Evolutionary conservation across 2,329 filamentous ascomycete genomes (phyloP).

Genomic region (Neonectria hederae): DNA sequence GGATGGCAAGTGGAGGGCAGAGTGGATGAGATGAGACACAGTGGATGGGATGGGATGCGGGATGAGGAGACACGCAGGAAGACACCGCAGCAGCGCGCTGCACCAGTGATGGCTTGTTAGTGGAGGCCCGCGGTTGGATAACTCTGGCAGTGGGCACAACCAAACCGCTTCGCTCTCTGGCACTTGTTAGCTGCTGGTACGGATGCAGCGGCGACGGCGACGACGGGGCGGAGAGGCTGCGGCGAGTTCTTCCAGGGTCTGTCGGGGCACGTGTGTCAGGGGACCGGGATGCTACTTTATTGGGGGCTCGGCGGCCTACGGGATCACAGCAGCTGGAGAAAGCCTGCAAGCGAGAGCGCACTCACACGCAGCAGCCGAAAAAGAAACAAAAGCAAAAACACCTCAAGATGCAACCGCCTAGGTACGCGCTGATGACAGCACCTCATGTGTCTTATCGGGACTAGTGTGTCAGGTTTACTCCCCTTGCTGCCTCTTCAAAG

Average conservation of each 20-base stretch:
- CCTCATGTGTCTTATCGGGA: background rate
- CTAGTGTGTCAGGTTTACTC: background rate
- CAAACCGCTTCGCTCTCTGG: background rate
- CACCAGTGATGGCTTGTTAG: background rate
- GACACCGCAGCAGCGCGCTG: conserved; percentile 11
- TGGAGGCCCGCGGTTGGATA: background rate
- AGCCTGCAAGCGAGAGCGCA: conserved; percentile 4
- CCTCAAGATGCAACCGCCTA: background rate
- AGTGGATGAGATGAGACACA: background rate
- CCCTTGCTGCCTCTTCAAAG: background rate
- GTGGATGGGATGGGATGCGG: conserved; percentile 7
- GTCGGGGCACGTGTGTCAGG: conserved; percentile 20
- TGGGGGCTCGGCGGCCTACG: conserved; percentile 1
- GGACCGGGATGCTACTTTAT: conserved; percentile 12
- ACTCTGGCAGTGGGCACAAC: background rate
- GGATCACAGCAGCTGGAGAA: background rate
- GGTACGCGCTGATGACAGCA: conserved; percentile 9
- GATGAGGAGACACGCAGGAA: conserved; percentile 1
- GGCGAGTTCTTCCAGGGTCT: conserved; percentile 19
- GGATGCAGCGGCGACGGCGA: conserved; percentile 16
- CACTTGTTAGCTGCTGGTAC: background rate
- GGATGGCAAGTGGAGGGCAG: conserved; percentile 9
- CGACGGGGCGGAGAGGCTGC: background rate
- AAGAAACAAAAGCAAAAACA: conserved; percentile 17
- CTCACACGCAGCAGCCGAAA: background rate